Evolutionary conservation across 2,329 filamentous ascomycete species (phyloP), one percentile per base, ranked within the genome.

Genomic region (Calycina herbarum): DNA sequence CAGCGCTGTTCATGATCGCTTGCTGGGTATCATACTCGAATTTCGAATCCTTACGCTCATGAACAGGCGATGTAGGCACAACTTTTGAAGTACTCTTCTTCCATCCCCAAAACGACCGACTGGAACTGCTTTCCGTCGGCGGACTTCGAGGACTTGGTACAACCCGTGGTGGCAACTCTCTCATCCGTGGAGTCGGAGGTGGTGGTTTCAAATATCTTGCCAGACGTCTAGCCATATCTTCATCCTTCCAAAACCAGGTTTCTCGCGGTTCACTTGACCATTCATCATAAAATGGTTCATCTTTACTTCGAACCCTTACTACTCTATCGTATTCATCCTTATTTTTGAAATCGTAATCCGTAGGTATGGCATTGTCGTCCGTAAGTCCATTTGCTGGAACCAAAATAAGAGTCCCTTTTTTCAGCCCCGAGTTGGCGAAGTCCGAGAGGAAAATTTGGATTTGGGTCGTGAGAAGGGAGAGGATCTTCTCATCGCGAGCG

Each of bases 391-490:
- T 64, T 17, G 68, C 66, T 1, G 74, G 73, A 40, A 75, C 69
- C 6, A 76, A 66, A 17, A 74, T 71, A 7, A 76, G 63, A 0
- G 70, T 73, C 6, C 73, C 74, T 60, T 63, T 68, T 13, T 48
- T 51, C 2, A 69, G 64, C 2, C 72, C 70, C 0, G 71, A 70
- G 13, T 68, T 68, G 35, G 70, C 70, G 59, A 73, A 75, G 27
- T 69, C 67, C 15, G 69, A 71, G 61, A 75, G 67, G 63, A 72
- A 75, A 33, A 42, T 40, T 61, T 74, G 72, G 45, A 74, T 73
- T 24, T 73, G 68, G 6, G 66, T 54, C n/a, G 68, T 71, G 10
- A 74, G 69, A n/a, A 71, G 66, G 3, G 67, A 67, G 38, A 75
- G 71, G 15, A 74, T 69, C 10, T 72, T 70, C 54, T 73, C 67